Percentiles rank a stretch among this genome's conserved stretches.
These are phyloP conservation scores for Solanum hybrid DNA, from an alignment of 305 asterid genomes.

Conservation along the genomic window DNA sequence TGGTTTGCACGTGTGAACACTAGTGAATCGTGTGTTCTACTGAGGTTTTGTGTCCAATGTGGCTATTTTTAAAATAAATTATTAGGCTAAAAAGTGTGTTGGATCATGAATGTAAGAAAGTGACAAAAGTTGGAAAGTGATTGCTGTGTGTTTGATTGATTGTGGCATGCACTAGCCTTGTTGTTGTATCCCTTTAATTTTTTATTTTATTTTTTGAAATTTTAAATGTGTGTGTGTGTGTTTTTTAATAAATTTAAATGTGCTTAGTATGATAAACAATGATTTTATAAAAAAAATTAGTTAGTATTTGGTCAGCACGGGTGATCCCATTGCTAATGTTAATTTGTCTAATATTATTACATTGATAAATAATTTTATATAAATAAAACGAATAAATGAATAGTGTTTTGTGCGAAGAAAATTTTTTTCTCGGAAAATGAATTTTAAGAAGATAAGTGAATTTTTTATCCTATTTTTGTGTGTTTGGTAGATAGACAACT, in stretches of 20 bases:
- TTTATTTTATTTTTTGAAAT: not conserved
- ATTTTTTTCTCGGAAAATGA: too few species aligned
- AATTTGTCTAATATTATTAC: not conserved
- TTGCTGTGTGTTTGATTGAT: not conserved
- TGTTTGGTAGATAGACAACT: too few species aligned
- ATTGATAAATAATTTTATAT: too few species aligned
- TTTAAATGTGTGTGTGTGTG: not conserved
- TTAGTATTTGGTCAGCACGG: not conserved
- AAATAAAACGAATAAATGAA: too few species aligned
- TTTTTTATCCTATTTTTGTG: too few species aligned
- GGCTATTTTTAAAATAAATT: not conserved
- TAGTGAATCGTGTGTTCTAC: slow-evolving; percentile 28
- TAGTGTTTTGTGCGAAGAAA: not conserved
- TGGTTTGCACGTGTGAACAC: slow-evolving; percentile 22
- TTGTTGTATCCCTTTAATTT: not conserved
- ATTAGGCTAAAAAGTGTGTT: not conserved
- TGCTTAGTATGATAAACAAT: not conserved
- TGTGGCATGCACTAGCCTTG: not conserved
- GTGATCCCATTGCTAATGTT: not conserved
- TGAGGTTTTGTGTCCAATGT: slow-evolving; percentile 16
- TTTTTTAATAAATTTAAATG: not conserved
- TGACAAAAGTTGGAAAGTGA: not conserved
- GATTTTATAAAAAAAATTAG: not conserved
- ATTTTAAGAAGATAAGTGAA: not conserved
- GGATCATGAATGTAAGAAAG: not conserved